Evolutionary conservation across 495 filamentous ascomycete species (phyloP), one percentile per base, ranked within the genome.

Genomic region (Penicillium arizonense): DNA sequence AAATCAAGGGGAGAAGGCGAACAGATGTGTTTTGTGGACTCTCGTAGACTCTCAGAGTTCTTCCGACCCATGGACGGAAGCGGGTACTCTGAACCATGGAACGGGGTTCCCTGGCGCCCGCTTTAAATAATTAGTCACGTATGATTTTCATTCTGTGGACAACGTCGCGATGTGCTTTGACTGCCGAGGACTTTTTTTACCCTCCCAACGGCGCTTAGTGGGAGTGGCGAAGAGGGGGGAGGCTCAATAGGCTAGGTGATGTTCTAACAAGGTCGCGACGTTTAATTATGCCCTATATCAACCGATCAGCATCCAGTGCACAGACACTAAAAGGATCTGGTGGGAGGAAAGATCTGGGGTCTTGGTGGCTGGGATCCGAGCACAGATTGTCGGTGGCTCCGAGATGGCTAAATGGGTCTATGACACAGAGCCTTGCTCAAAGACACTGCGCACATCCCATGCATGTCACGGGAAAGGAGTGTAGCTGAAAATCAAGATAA

Each of bases 31-130:
- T 44, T 43, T 44, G 44, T 47, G 44, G 44, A 36, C 59, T 50
- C 40, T 39, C 55, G 52, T 50, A 55, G 43, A 58, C 59, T 51
- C 59, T 63, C 62, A 69, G 67, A 72, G 67, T 74, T 72, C 59
- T 61, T 60, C 59, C 57, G 71, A 74, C 61, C 71, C 70, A 71
- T 63, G 70, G 71, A 62, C 59, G 44, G 48, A 53, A 65, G 71
- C 69, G 71, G 69, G 69, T 72, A 72, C 63, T 41, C 50, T 59
- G 52, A 60, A 67, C 64, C 63, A 63, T 67, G 63, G 63, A 67
- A 59, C 55, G 52, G 43, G 30, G 42, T 53, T 57, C 57, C 44
- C 50, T 61, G 58, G 54, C 55, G 50, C 56, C 56, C 61, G 63
- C 61, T 61, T 67, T 67, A 67, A 64, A 64, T 67, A 64, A 57